Conservation (phyloP, 768 basidiomycete species). For the Filobasidium floriforme region DNA sequence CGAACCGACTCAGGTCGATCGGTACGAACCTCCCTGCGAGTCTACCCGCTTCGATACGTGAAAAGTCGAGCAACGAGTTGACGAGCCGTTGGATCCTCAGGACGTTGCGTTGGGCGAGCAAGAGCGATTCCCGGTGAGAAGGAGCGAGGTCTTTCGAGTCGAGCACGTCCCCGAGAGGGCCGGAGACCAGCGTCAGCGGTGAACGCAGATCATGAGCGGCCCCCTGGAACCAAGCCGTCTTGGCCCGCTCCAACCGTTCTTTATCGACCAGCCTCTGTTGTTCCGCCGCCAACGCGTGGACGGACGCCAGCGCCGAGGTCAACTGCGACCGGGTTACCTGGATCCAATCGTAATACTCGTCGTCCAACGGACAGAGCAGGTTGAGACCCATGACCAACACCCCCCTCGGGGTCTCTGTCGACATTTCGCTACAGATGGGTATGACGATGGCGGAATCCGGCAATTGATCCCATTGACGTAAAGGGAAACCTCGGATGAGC, state of each 20-base stretch:
- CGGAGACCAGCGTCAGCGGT: conserved; percentile 38
- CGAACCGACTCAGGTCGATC: conserved; percentile 39
- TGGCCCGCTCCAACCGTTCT: conserved; percentile 33
- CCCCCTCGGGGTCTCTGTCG: conserved; percentile 31
- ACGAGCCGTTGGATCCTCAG: conserved; percentile 45
- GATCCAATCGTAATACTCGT: conserved; percentile 37
- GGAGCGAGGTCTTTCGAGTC: conserved; percentile 11
- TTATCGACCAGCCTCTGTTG: conserved; percentile 8
- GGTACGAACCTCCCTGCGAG: conserved; percentile 37
- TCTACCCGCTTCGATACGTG: conserved; percentile 44
- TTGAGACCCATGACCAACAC: conserved; percentile 42
- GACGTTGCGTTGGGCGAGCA: conserved; percentile 42
- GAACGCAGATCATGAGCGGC: conserved; percentile 39
- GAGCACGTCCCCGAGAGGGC: conserved; percentile 37
- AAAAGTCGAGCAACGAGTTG: conserved; percentile 48
- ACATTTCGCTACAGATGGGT: conserved; percentile 31
- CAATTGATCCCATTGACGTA: conserved; percentile 39
- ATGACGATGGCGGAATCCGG: conserved; percentile 39
- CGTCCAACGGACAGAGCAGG: conserved; percentile 33
- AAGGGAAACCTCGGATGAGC: conserved; percentile 29
- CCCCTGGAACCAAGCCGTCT: conserved; percentile 38
- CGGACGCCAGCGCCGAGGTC: conserved; percentile 5
- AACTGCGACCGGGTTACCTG: conserved; percentile 2
- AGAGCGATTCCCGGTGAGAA: background rate
- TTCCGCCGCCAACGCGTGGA: conserved; percentile 10